These are phyloP conservation scores for Eucalyptus victrix DNA, from an alignment of 345 rosid species.

Conservation along the genomic window DNA sequence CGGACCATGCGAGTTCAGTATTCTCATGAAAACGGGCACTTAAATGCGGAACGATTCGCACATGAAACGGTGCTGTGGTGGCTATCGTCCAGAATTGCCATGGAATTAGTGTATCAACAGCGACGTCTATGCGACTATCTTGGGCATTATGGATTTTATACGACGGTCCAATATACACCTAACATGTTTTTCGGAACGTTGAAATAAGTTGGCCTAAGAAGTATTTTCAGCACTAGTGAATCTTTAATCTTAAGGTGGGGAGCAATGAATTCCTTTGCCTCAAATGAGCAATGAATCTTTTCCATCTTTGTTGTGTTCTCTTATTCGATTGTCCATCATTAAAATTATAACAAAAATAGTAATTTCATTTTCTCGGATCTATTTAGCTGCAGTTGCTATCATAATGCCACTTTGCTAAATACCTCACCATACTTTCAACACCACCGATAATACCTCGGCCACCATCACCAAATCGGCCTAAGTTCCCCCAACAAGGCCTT, in stretches of 20 bases:
- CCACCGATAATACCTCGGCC: background rate
- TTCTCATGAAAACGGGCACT: background rate
- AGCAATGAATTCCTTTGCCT: background rate
- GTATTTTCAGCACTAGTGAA: background rate
- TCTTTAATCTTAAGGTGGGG: background rate
- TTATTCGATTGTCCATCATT: background rate
- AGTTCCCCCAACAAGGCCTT: background rate
- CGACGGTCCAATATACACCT: too few relatives aligned
- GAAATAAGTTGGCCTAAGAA: background rate
- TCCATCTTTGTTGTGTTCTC: background rate
- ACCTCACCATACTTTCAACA: background rate
- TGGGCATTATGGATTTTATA: too few relatives aligned
- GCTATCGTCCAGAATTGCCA: background rate
- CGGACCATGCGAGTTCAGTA: background rate
- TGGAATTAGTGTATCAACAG: background rate
- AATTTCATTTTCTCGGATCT: background rate
- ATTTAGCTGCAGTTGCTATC: rapidly evolving
- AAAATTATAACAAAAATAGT: rapidly evolving
- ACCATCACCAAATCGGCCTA: background rate
- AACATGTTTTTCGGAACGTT: background rate
- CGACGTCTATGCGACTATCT: background rate
- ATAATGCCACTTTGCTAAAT: background rate
- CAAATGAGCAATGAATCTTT: background rate
- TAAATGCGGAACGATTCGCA: background rate
- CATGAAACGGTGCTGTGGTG: background rate